Conservation (phyloP, 176 grass and related monocot genomes). For the Phoenix dactylifera region DNA sequence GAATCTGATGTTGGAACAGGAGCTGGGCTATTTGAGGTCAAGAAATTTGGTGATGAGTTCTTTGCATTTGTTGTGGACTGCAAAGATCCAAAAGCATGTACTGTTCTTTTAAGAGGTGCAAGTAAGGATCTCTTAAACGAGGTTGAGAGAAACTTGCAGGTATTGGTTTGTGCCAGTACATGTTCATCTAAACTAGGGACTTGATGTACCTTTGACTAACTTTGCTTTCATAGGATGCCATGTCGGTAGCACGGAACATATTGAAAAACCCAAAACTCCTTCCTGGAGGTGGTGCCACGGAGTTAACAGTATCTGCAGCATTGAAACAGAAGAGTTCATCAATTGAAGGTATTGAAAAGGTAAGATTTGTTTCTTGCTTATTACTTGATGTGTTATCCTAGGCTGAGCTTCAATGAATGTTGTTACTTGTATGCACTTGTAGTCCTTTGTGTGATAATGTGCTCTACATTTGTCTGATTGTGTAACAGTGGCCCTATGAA, state of each 20-base stretch:
- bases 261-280: conserved; percentile 93
- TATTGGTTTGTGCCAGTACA: conserved; percentile 12
- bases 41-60: conserved; percentile 96
- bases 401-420: too few relatives aligned
- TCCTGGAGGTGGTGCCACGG: conserved; percentile 91
- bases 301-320: conserved; percentile 86
- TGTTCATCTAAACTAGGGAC: conserved; percentile 5
- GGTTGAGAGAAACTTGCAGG: conserved; percentile 96
- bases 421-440: too few relatives aligned
- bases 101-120: conserved; percentile 89
- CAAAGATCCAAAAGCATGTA: conserved; percentile 97
- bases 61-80: conserved; percentile 89
- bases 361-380: conserved; percentile 7
- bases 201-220: background rate
- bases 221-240: conserved; percentile 52
- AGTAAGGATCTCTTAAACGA: conserved; percentile 97
- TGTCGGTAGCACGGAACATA: conserved; percentile 92
- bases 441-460: too few relatives aligned
- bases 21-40: conserved; percentile 89
- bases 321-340: conserved; percentile 90
- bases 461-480: conserved; percentile 24
- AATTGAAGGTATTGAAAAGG: conserved; percentile 97
- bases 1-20: conserved; percentile 94
- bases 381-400: too few relatives aligned
- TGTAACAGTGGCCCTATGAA: conserved; percentile 91